Base-by-base conservation (phyloP, 2,329 filamentous ascomycete genomes). In the Septoria linicola region DNA sequence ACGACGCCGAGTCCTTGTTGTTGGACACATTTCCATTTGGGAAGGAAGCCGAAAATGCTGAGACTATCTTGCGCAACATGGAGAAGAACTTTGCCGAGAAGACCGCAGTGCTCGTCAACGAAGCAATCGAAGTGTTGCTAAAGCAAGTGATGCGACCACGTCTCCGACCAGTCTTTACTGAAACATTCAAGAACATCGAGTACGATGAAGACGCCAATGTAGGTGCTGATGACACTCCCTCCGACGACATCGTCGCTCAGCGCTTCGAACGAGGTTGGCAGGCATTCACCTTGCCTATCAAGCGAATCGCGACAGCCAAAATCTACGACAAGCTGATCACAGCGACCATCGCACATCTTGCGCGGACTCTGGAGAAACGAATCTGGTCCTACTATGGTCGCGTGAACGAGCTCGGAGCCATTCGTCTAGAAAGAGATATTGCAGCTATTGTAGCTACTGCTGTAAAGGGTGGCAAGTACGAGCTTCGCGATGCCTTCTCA, bases 161-260 rank as follows among this genome's bases (percentile, higher is more conserved):
- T 8, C 78, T 99, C 11, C 84, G 91, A 0, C 89, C 89, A 0
- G 84, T 96, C 2, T 77, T 99, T 8, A 81, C 83, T 14, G 92
- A 99, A 52, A 85, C 90, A 0, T 97, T 97, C 77, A 85, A 91
- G 36, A 92, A 97, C 63, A 82, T 88, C 17, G 90, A 96, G 70
- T 99, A 99, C 72, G 79, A 82, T 14, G 79, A 83, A 35, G 58
- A 58, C 16, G 32, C 35, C 5, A 78, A 80, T 84, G 75, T 80
- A 52, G 54, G 58, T 10, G 58, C 54, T 25, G 72, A 77, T 20
- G 78, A 72, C 19, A 68, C 73, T 8, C 72, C 74, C 3, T 63
- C 66, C 13, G 73, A 71, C 7, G 86, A 90, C 54, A 73, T 85
- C 35, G 89, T 96, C 13, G 80, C 84, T 4, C 80, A 83, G 7